Percentiles rank a stretch among this genome's conserved stretches.
phyloP scores from a whole-genome alignment of 1,284 basidiomycete genomes.

The Vanrija pseudolonga region DNA sequence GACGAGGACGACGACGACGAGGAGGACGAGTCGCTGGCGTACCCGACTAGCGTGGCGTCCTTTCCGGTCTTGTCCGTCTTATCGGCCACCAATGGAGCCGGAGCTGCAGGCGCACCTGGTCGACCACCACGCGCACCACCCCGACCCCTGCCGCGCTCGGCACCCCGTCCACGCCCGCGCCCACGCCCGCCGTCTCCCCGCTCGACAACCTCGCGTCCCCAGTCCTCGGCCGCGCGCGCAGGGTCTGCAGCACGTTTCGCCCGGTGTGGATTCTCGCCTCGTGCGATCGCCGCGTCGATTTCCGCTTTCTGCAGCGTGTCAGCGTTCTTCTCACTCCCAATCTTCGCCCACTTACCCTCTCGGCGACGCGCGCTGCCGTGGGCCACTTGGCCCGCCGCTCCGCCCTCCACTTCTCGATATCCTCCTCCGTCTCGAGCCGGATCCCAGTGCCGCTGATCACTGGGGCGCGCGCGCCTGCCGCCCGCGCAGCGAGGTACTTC shows the following conservation, averaged over 20 bases:
- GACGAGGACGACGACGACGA: conserved; percentile 3
- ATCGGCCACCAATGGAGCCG: no score
- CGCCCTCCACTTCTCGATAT: conserved; percentile 75
- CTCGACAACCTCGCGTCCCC: conserved; percentile 27
- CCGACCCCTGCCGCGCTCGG: conserved; percentile 10
- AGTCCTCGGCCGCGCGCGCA: conserved; percentile 40
- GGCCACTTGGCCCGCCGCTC: conserved; percentile 84
- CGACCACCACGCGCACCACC: conserved; percentile 2
- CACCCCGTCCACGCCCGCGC: conserved; percentile 43
- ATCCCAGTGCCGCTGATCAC: conserved; percentile 77
- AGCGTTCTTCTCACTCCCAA: neutral
- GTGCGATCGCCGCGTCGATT: conserved; percentile 68
- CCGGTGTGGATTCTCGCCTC: conserved; percentile 62
- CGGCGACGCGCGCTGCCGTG: conserved; percentile 61
- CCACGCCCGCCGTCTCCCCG: conserved; percentile 34
- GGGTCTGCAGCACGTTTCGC: conserved; percentile 23
- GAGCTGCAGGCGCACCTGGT: no score
- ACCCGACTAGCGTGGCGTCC: neutral
- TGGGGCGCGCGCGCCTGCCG: conserved; percentile 51
- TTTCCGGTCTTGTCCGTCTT: neutral
- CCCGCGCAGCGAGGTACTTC: conserved; percentile 60
- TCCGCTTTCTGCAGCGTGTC: conserved; percentile 55
- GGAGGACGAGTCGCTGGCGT: neutral
- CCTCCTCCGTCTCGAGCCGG: conserved; percentile 72
- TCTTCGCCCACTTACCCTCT: conserved; percentile 57